These are phyloP conservation scores for Tolypocladium ophioglossoides DNA, from an alignment of 2,329 filamentous ascomycete genomes.

Conservation along the genomic window DNA sequence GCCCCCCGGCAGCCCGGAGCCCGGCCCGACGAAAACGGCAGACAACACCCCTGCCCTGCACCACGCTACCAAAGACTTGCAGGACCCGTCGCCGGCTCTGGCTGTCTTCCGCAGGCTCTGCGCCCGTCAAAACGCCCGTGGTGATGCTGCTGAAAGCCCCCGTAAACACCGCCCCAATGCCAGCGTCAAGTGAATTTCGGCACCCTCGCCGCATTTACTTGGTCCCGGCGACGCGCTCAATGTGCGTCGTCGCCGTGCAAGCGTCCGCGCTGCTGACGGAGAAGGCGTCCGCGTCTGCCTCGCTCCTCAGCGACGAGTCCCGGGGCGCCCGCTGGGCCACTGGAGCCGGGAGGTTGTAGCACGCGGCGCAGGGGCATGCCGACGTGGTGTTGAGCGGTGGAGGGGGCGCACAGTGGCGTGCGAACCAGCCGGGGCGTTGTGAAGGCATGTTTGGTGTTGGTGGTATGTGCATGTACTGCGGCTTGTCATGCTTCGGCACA, in stretches of 20 bases:
- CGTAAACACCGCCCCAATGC: no score
- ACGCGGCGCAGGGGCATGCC: conserved; percentile 22
- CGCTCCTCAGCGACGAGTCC: neutral
- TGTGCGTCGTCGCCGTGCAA: conserved; percentile 1
- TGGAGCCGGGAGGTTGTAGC: conserved; percentile 7
- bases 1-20: neutral
- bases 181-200: no score
- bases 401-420: conserved; percentile 28
- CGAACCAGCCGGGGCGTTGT: conserved; percentile 24
- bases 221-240: neutral
- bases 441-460: conserved; percentile 15
- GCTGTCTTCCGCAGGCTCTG: neutral
- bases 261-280: neutral
- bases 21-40: neutral
- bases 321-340: neutral
- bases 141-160: neutral
- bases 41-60: neutral
- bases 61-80: neutral
- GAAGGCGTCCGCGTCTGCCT: neutral
- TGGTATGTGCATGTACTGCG: neutral
- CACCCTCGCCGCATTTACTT: neutral
- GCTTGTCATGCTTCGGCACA: neutral
- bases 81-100: neutral
- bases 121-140: neutral
- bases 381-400: conserved; percentile 23